Percentiles rank a stretch among this genome's conserved stretches.
These are phyloP conservation scores for Kitagawia praeruptora DNA, from an alignment of 129 eudicot species.

Conservation along the genomic window DNA sequence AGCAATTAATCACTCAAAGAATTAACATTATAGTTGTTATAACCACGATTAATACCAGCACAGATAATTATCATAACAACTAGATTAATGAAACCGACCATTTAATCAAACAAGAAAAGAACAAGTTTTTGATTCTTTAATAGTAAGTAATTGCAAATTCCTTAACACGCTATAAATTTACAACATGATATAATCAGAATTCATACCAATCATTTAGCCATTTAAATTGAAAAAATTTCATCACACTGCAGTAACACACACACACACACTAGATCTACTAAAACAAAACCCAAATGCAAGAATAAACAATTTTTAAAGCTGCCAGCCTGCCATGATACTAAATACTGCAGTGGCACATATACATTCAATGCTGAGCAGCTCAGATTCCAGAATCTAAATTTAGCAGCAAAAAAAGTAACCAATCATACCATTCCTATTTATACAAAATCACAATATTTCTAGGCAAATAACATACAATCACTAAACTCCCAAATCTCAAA, in stretches of 20 bases:
- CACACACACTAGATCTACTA: constrained; percentile 14
- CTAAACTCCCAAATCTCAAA: neutral
- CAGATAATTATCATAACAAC: neutral
- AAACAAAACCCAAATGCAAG: constrained; percentile 13
- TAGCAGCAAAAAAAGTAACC: neutral
- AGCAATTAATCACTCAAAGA: neutral
- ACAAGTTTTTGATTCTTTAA: neutral
- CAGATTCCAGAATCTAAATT: neutral
- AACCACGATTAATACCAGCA: neutral
- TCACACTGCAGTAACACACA: neutral
- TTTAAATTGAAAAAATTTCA: neutral
- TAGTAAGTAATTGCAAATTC: neutral
- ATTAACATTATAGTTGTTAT: neutral
- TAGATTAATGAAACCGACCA: neutral
- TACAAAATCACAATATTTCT: neutral
- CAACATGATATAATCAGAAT: neutral
- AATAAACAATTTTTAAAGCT: neutral
- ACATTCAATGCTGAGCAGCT: neutral
- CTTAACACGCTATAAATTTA: neutral
- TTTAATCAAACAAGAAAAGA: neutral
- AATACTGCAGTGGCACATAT: neutral
- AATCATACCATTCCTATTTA: neutral
- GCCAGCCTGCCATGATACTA: neutral
- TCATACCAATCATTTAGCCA: neutral
- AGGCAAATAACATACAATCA: neutral